Evolutionary conservation across 2,329 filamentous ascomycete species (phyloP).

Genomic region (Nectriaceae sp.): DNA sequence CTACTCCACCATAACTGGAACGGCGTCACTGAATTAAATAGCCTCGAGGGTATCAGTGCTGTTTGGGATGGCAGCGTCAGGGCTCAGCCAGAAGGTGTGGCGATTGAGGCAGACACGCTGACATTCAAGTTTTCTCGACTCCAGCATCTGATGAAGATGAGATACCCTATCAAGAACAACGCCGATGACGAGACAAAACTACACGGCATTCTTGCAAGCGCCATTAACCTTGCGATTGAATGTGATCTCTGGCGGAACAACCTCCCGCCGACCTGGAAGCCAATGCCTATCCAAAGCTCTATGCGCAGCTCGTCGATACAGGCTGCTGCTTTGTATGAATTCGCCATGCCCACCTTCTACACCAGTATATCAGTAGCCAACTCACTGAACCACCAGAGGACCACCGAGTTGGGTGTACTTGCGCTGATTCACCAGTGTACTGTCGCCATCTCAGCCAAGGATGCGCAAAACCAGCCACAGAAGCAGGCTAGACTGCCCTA

Average conservation of each 20-base stretch:
- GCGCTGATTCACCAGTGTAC: not conserved
- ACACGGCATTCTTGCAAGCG: not conserved
- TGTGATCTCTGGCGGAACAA: conserved; percentile 2
- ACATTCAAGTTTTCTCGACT: conserved; percentile 2
- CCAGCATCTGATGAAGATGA: not conserved
- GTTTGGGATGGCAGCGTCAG: not conserved
- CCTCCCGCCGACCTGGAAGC: conserved; percentile 2
- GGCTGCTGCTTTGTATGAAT: not conserved
- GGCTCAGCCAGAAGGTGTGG: not conserved
- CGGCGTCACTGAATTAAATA: not conserved
- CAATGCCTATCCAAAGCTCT: not conserved
- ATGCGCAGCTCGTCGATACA: not conserved
- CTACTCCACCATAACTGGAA: conserved; percentile 4
- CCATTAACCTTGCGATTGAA: conserved; percentile 1
- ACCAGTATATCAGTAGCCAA: not conserved
- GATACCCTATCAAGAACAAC: not conserved
- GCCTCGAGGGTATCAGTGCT: not conserved
- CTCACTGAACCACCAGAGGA: conserved; percentile 2
- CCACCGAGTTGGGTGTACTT: conserved; percentile 2
- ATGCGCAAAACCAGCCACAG: not conserved
- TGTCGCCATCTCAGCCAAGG: not conserved
- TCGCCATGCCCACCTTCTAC: not conserved
- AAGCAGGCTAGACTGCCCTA: not conserved
- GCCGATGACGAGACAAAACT: not conserved
- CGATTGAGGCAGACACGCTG: conserved; percentile 2